Base-by-base conservation (phyloP, 2,329 filamentous ascomycete species). In the Bipolaris zeicola region DNA sequence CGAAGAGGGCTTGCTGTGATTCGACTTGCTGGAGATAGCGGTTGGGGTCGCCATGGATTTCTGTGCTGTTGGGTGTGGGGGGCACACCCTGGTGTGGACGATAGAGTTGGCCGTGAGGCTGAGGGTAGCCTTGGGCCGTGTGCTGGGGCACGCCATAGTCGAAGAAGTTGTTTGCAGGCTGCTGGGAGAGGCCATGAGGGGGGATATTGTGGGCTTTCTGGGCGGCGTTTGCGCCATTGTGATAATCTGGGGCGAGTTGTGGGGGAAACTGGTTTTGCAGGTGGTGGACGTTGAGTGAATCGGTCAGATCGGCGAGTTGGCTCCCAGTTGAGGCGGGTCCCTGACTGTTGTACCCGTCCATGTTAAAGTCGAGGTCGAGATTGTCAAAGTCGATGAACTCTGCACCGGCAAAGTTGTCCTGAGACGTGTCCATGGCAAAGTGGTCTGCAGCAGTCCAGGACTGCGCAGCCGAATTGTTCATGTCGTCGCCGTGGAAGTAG, bases 41-140 rank as follows among this genome's bases (percentile, higher is more conserved):
- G 64, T 80, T 67, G 70, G 83, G 62, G 78, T 85, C 69, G 79
- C 84, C 73, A 64, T 89, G 87, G 77, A 94, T 85, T 69, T 94
- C 90, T 24, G 92, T 82, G 71, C 91, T 94, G 72, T 90, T 91
- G 0, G 91, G 91, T 13, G 91, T 95, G 2, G 90, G 90, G 5
- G 91, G 91, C 6, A 92, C 85, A 50, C 89, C 86, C 57, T 83
- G 81, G 60, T 82, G 83, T 57, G 84, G 81, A 49, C 76, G 82
- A 52, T 76, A 82, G 64, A 62, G 62, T 3, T 72, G 71, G 20
- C 78, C 77, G 44, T 78, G 77, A 78, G 36, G 69, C 66, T 10
- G 67, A 63, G 20, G 78, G 26, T 28, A 28, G 26, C 8, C 26
- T 75, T 42, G 73, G 22, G 77, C 71, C 60, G 74, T 70, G 57